Evolutionary conservation across 768 basidiomycete species (phyloP).

Genomic region (Exidia glandulosa): DNA sequence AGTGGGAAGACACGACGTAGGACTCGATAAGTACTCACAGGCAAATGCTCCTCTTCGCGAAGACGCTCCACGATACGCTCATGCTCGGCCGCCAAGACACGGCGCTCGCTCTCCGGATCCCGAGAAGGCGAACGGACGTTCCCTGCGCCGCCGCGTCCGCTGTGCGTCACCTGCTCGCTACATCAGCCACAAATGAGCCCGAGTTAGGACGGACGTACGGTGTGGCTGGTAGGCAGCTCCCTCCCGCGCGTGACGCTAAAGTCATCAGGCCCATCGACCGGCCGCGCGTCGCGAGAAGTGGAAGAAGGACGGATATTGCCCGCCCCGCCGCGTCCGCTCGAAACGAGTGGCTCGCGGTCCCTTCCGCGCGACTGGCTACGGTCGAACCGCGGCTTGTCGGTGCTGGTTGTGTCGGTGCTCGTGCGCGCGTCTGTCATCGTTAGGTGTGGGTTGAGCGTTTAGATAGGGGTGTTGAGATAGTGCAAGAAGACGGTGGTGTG

Average conservation of each 20-base stretch:
- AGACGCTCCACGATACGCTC: constrained; percentile 30
- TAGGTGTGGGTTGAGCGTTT: no score
- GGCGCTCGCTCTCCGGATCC: constrained; percentile 20
- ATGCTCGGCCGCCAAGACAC: constrained; percentile 7
- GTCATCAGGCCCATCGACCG: constrained; percentile 37
- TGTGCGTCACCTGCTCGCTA: constrained; percentile 19
- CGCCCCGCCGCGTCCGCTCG: constrained; percentile 55
- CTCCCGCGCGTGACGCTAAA: constrained; percentile 50
- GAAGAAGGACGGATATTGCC: constrained; percentile 46
- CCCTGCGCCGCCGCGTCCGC: constrained; percentile 73
- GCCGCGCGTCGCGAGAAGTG: constrained; percentile 10
- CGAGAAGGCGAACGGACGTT: constrained; percentile 77
- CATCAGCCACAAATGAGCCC: background rate
- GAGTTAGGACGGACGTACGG: background rate
- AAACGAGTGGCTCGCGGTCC: constrained; percentile 23
- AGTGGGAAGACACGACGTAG: constrained; percentile 16
- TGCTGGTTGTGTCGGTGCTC: no score
- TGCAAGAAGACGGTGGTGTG: no score
- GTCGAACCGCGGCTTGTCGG: no score
- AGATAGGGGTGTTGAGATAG: no score
- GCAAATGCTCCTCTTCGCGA: constrained; percentile 15
- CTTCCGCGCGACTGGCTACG: background rate
- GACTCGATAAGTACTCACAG: constrained; percentile 7
- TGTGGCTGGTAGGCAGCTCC: constrained; percentile 24
- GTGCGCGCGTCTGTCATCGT: no score